Evolutionary conservation across 140 eudicot genomes (phyloP), one percentile per base, ranked within the genome.

Genomic region (Ambrosia hybrid): DNA sequence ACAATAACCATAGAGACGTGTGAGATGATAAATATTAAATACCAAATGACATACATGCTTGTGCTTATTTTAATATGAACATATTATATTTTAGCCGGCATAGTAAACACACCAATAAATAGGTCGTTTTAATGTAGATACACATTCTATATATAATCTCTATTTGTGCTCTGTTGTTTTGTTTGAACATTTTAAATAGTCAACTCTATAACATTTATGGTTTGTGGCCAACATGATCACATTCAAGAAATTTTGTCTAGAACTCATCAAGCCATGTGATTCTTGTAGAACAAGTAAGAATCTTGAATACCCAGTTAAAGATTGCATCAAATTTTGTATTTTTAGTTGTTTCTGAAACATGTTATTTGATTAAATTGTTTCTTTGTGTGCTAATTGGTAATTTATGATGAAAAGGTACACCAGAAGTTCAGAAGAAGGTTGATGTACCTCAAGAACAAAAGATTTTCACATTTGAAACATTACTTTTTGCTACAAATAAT

Each of bases 391-490:
- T 74, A 52, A 11, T 69, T 49, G 51, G 55, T 9, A 11, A 74
- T 48, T 62, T 17, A 59, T 77, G 16, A 62, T 5, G 0, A 51
- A 30, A 66, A 84, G 94, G 76, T 6, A 30, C 52, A 75, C 83
- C 66, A 60, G 88, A 75, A 4, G 86, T 84, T 58, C 60, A 70
- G 70, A 84, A 84, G 73, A 82, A 69, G 17, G 73, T 87, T 64
- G 93, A 83, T 57, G 90, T 80, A 21, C 85, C 83, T 46, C 93
- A 84, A 82, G 97, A 93, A 74, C 97, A 87, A 83, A 93, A 85
- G 79, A 71, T 73, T 5, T 85, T 89, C 75, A 60, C 81, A 4
- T 82, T 78, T 65, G 82, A 89, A 65, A 53, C 83, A 73, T 78
- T 93, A 51, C 79, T 76, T 74, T 66, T 60, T 48, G 98, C 98